These are phyloP conservation scores for Phanerochaete carnosa DNA, from an alignment of 768 basidiomycete genomes.

Conservation along the genomic window DNA sequence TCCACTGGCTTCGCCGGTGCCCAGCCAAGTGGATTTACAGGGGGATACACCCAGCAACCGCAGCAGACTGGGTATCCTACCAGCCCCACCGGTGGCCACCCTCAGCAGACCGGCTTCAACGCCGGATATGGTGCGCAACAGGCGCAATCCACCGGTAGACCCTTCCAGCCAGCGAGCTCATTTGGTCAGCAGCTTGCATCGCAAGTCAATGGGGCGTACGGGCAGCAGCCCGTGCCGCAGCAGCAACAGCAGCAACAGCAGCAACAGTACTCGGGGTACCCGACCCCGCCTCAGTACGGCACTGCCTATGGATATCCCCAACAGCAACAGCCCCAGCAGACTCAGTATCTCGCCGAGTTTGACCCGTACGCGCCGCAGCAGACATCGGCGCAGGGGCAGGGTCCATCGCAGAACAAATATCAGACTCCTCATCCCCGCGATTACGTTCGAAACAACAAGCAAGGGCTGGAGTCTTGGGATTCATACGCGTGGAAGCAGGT, in stretches of 20 bases:
- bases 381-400: not conserved
- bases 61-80: constrained; percentile 18
- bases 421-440: constrained; percentile 64
- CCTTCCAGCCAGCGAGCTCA: constrained; percentile 49
- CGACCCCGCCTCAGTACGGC: constrained; percentile 19
- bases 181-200: constrained; percentile 55
- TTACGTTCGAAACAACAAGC: constrained; percentile 61
- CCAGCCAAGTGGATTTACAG: constrained; percentile 6
- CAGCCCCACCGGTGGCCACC: constrained; percentile 19
- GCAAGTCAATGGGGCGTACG: constrained; percentile 22
- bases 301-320: constrained; percentile 14
- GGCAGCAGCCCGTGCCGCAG: constrained; percentile 15
- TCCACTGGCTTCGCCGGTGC: constrained; percentile 18
- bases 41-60: constrained; percentile 1
- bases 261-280: constrained; percentile 29
- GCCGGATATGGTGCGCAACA: constrained; percentile 15
- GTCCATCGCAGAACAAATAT: constrained; percentile 4
- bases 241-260: constrained; percentile 28
- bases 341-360: constrained; percentile 35
- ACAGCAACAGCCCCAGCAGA: constrained; percentile 18
- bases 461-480: constrained; percentile 72
- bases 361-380: constrained; percentile 32
- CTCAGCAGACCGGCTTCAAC: constrained; percentile 20
- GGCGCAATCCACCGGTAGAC: constrained; percentile 29
- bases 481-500: constrained; percentile 65